These are phyloP conservation scores for Talaromyces sp. DNA, from an alignment of 2,329 filamentous ascomycete species.

Conservation along the genomic window DNA sequence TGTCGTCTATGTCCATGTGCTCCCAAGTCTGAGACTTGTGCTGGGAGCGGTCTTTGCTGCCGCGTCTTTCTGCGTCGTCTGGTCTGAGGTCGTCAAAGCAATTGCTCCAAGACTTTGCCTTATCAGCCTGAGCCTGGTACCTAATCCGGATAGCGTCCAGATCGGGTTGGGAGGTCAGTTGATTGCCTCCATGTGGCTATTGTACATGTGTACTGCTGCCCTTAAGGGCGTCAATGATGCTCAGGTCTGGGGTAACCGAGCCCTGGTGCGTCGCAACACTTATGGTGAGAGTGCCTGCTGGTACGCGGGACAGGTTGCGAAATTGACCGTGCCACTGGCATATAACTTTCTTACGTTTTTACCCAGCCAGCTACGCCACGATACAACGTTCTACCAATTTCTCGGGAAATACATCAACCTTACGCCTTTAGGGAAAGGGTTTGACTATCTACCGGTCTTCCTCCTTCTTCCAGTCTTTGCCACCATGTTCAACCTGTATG, in stretches of 20 bases:
- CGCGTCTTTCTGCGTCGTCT: conserved; percentile 79
- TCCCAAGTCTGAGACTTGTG: conserved; percentile 64
- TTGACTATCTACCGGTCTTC: conserved; percentile 85
- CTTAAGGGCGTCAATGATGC: conserved; percentile 85
- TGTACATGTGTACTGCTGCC: conserved; percentile 93
- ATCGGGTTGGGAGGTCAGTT: conserved; percentile 84
- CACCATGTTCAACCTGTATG: conserved; percentile 85
- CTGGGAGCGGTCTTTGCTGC: conserved; percentile 65
- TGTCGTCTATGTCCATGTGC: conserved; percentile 66
- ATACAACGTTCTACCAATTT: conserved; percentile 83
- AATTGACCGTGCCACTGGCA: conserved; percentile 83
- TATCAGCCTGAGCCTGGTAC: conserved; percentile 59
- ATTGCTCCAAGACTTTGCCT: conserved; percentile 71
- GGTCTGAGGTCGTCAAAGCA: conserved; percentile 90
- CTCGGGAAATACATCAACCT: conserved; percentile 79
- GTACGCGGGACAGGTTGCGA: conserved; percentile 90
- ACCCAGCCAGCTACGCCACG: conserved; percentile 64
- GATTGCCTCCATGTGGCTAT: conserved; percentile 80
- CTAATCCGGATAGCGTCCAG: conserved; percentile 66
- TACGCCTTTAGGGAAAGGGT: conserved; percentile 75
- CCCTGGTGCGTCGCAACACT: conserved; percentile 83
- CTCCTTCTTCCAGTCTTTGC: conserved; percentile 81
- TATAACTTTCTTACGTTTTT: conserved; percentile 97
- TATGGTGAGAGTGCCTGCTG: conserved; percentile 91
- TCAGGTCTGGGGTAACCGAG: conserved; percentile 95